These are phyloP conservation scores for Neltuma alba DNA, from an alignment of 306 rosid genomes.

Conservation along the genomic window DNA sequence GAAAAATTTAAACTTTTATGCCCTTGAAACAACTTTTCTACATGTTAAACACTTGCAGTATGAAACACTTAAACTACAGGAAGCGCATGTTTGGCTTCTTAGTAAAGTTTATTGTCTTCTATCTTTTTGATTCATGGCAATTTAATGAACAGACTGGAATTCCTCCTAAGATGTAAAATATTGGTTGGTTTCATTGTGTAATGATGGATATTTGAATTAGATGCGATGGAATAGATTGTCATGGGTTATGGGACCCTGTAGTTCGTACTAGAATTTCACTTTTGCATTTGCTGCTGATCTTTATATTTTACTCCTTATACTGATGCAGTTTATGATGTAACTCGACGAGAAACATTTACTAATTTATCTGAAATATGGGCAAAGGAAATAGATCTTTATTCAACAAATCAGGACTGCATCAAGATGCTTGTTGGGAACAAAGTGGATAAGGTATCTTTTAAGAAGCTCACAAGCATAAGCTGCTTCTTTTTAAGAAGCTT, in stretches of 20 bases:
- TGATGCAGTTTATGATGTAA: constrained; percentile 81
- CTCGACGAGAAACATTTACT: constrained; percentile 86
- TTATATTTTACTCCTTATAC: constrained; percentile 28
- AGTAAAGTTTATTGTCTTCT: constrained; percentile 12
- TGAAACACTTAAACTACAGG: no score
- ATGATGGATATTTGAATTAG: constrained; percentile 24
- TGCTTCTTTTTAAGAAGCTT: background rate
- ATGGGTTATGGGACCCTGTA: constrained; percentile 1
- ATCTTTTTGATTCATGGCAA: background rate
- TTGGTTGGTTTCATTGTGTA: background rate
- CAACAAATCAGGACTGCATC: constrained; percentile 95
- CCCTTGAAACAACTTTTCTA: background rate
- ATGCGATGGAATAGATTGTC: constrained; percentile 19
- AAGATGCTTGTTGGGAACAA: constrained; percentile 99
- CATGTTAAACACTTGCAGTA: background rate
- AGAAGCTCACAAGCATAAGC: background rate
- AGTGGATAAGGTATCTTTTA: constrained; percentile 76
- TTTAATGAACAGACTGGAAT: constrained; percentile 20
- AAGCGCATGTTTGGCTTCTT: constrained; percentile 23
- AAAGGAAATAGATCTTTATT: constrained; percentile 89
- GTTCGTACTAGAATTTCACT: constrained; percentile 7
- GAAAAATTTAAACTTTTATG: constrained; percentile 20
- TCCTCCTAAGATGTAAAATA: constrained; percentile 1
- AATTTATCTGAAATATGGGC: constrained; percentile 93
- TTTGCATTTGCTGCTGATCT: constrained; percentile 13